Evolutionary conservation across 1,284 basidiomycete genomes (phyloP).

Genomic region (Leccinum glutinopallens): DNA sequence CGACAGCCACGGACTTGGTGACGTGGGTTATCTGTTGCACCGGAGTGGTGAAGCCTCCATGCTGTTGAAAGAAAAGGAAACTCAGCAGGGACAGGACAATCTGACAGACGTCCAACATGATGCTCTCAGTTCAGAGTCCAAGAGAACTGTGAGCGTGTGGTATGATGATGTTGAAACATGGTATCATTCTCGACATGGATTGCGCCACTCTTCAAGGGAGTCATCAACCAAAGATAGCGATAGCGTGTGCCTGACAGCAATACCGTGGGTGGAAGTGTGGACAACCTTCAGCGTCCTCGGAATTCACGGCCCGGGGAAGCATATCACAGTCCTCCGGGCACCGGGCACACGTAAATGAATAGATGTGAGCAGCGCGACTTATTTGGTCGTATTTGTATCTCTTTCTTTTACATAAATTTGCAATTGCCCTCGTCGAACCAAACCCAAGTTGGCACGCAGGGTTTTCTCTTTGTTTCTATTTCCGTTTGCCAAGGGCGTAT

Average conservation of each 20-base stretch:
- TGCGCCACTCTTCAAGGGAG: not conserved
- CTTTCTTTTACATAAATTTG: too few relatives aligned
- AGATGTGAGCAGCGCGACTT: too few relatives aligned
- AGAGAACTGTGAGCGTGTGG: slow-evolving; percentile 5
- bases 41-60: not conserved
- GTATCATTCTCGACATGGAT: not conserved
- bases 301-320: not conserved
- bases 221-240: too few relatives aligned
- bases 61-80: slow-evolving; percentile 16
- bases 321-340: too few relatives aligned
- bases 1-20: slow-evolving; percentile 52
- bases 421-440: too few relatives aligned
- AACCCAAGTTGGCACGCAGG: too few relatives aligned
- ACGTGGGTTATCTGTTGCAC: slow-evolving; percentile 12
- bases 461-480: too few relatives aligned
- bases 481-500: too few relatives aligned
- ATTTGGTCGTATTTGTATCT: too few relatives aligned
- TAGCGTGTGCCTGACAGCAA: too few relatives aligned
- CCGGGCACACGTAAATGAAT: too few relatives aligned
- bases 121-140: not conserved
- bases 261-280: too few relatives aligned
- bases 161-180: not conserved
- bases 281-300: not conserved
- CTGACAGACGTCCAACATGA: slow-evolving; percentile 19
- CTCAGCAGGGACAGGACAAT: slow-evolving; percentile 17